A percentile compares a stretch with the other conserved stretches of the same genome.
These are phyloP conservation scores for Circinella umbellata DNA, from an alignment of 371 early-diverging fungal genomes.

Conservation along the genomic window DNA sequence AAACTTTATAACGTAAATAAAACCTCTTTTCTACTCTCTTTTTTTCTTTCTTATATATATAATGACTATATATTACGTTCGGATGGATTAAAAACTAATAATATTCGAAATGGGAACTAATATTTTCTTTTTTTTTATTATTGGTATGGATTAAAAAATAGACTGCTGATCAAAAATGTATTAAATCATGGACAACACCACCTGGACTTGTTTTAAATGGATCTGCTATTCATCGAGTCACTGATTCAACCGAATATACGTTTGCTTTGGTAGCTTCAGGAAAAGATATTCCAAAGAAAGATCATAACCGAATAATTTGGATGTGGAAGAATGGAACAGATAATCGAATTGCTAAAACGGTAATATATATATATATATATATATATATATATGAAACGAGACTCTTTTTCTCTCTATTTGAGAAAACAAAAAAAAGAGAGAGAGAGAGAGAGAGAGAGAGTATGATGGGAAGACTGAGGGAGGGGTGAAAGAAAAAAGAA, in stretches of 20 bases:
- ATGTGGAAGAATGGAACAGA: slow-evolving; percentile 49
- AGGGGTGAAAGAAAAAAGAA: not conserved
- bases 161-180: slow-evolving; percentile 64
- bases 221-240: slow-evolving; percentile 51
- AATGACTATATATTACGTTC: too few relatives aligned
- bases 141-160: slow-evolving; percentile 17
- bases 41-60: not conserved
- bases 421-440: too few relatives aligned
- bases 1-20: slow-evolving; percentile 60
- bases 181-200: slow-evolving; percentile 63
- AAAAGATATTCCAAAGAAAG: slow-evolving; percentile 55
- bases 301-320: slow-evolving; percentile 59
- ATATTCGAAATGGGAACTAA: too few relatives aligned
- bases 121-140: too few relatives aligned
- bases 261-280: slow-evolving; percentile 62
- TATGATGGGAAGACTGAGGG: too few relatives aligned
- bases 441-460: too few relatives aligned
- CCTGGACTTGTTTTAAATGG: slow-evolving; percentile 59
- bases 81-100: too few relatives aligned
- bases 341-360: slow-evolving; percentile 35
- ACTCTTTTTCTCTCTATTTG: too few relatives aligned
- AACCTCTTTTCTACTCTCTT: not conserved
- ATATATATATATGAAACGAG: not conserved
- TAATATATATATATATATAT: too few relatives aligned
- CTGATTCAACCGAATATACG: slow-evolving; percentile 46